phyloP scores from a whole-genome alignment of 78 protist genomes.

The Polysphondylium violaceum region DNA sequence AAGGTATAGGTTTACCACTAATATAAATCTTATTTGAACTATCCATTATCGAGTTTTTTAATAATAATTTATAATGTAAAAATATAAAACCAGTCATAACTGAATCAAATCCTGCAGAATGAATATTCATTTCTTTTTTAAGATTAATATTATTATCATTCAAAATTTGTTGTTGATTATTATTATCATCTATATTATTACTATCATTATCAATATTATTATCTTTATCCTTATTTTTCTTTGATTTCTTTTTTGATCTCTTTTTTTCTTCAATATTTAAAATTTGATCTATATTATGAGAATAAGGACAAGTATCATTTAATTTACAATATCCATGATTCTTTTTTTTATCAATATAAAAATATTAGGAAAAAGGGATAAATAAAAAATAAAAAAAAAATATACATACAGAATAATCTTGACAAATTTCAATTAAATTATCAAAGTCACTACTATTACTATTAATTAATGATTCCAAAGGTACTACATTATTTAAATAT shows the following conservation, averaged over 20 bases:
- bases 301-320: slow-evolving; percentile 14
- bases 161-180: not conserved
- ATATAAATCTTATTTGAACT: slow-evolving; percentile 25
- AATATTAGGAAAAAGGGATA: not conserved
- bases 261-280: slow-evolving; percentile 37
- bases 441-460: no score
- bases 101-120: slow-evolving; percentile 67
- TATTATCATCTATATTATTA: not conserved
- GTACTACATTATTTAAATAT: not conserved
- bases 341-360: slow-evolving; percentile 3
- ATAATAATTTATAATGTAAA: not conserved
- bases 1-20: slow-evolving; percentile 32
- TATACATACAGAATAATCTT: slow-evolving; percentile 33
- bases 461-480: slow-evolving; percentile 27
- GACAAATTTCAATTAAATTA: slow-evolving; percentile 35
- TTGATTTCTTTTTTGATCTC: not conserved
- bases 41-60: not conserved
- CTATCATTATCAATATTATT: not conserved
- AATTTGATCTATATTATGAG: slow-evolving; percentile 21
- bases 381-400: not conserved
- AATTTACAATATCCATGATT: slow-evolving; percentile 68
- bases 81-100: slow-evolving; percentile 75
- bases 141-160: no score
- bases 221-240: not conserved
- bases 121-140: slow-evolving; percentile 12